Evolutionary conservation across 2,329 filamentous ascomycete species (phyloP).

Genomic region (Penicillium sp.): DNA sequence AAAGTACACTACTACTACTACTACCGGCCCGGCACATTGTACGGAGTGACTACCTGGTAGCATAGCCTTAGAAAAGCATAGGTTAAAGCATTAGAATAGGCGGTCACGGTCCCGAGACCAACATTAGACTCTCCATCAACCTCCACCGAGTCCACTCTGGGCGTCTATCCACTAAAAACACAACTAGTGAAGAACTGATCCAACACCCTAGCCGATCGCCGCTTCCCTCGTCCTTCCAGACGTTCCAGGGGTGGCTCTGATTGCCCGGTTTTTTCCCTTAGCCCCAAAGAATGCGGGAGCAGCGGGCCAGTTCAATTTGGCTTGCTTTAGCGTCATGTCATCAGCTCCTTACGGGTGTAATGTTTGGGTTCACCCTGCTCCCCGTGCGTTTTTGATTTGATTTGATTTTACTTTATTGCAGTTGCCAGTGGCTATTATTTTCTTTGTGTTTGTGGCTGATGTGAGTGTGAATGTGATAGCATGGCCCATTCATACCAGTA

Average conservation of each 20-base stretch:
- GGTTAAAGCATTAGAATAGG: not conserved
- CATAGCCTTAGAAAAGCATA: no score
- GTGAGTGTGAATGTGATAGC: not conserved
- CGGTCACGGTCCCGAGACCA: constrained; percentile 21
- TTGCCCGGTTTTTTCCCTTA: constrained; percentile 14
- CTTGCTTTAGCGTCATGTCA: constrained; percentile 27
- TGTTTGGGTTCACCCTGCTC: constrained; percentile 3
- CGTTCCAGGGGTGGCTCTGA: constrained; percentile 19
- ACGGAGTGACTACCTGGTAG: not conserved
- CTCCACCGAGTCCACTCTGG: constrained; percentile 10
- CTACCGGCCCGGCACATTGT: not conserved
- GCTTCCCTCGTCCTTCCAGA: constrained; percentile 27
- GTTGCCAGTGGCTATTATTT: no score
- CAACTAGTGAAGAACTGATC: constrained; percentile 2
- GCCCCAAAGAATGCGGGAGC: constrained; percentile 20
- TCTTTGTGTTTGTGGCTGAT: not conserved
- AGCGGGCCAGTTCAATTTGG: constrained; percentile 21
- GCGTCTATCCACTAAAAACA: not conserved
- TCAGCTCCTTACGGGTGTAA: constrained; percentile 24
- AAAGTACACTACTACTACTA: not conserved
- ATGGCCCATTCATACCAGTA: constrained; percentile 3
- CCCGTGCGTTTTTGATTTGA: constrained; percentile 3
- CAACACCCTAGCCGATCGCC: constrained; percentile 13
- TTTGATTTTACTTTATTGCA: no score
- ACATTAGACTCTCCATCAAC: constrained; percentile 17